Evolutionary conservation across 2,329 filamentous ascomycete species (phyloP), one percentile per base, ranked within the genome.

Genomic region (Trichoderma simmonsii): DNA sequence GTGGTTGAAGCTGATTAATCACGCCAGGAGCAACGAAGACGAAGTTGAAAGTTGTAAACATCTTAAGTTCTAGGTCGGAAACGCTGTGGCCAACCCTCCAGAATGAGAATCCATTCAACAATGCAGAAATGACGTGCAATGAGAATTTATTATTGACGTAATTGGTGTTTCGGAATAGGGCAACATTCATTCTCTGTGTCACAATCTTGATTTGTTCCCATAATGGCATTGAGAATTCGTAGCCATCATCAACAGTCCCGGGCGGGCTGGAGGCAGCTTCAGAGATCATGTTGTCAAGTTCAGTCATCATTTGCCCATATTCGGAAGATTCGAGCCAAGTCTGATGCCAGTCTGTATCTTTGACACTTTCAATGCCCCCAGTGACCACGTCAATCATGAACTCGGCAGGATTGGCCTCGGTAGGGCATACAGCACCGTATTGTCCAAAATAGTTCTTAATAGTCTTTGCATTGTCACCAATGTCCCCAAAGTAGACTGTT

Each of bases 191-290:
- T 32, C 93, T 91, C 4, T 86, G 80, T 12, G 88, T 87, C 57
- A 93, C 91, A 68, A 92, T 84, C 75, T 85, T 87, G 56, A 90
- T 81, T 78, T 95, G 93, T 36, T 86, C 80, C 75, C 78, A 82
- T 73, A 94, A 87, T 0, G 91, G 86, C 8, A 89, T 90, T 0
- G 93, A 92, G 74, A 94, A 95, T 79, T 94, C 92, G 65, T 89
- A 85, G 73, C 88, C 92, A 66, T 86, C 83, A 28, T 85, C 82
- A 71, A 78, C 74, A 74, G 78, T 82, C 65, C 79, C 56, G 5
- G 56, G 63, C 2, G 84, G 79, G 73, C 82, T 84, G n/a, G 82
- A 73, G 0, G 85, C 84, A 0, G 91, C 87, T 4, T 88, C 86
- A 2, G 83, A 77, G 73, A 90, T 87, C 73, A 93, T 87, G 2